A percentile compares a stretch with the other conserved stretches of the same genome.
phyloP scores from a whole-genome alignment of 2,329 filamentous ascomycete genomes.

The Colletotrichum godetiae region DNA sequence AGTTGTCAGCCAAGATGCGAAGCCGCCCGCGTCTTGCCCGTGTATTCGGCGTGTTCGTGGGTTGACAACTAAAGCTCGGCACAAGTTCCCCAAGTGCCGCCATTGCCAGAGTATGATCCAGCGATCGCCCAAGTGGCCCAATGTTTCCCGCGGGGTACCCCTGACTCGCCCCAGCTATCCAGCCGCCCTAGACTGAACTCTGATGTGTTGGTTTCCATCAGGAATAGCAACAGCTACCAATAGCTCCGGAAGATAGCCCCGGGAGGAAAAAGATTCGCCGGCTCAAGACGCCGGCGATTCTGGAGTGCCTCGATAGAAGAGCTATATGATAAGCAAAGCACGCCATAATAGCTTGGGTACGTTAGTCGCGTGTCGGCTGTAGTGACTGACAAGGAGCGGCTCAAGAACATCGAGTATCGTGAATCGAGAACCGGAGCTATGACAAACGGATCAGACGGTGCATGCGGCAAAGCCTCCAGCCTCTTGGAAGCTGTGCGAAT shows the following conservation, averaged over 20 bases:
- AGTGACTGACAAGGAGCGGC: constrained; percentile 1
- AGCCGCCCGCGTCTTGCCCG: neutral
- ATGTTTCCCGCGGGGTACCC: constrained; percentile 15
- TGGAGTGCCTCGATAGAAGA: neutral
- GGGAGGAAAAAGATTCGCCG: neutral
- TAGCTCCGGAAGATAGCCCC: constrained; percentile 3
- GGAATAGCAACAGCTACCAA: constrained; percentile 18
- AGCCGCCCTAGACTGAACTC: neutral
- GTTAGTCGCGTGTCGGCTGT: neutral
- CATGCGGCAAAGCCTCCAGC: neutral
- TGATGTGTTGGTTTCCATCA: constrained; percentile 7
- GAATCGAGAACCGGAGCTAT: neutral
- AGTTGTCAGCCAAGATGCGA: neutral
- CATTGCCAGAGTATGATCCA: constrained; percentile 12
- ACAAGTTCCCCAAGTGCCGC: constrained; percentile 14
- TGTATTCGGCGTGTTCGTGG: neutral
- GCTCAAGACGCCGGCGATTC: neutral
- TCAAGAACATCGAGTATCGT: neutral
- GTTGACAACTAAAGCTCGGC: constrained; percentile 1
- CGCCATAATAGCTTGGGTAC: constrained; percentile 5
- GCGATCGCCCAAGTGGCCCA: constrained; percentile 6
- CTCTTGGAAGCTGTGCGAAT: constrained; percentile 6
- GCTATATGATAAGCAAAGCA: neutral
- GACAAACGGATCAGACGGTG: neutral
- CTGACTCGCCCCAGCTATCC: neutral